A percentile compares a stretch with the other conserved stretches of the same genome.
Conservation (phyloP, 176 grass and related monocot genomes). For the Raddia guianensis region DNA sequence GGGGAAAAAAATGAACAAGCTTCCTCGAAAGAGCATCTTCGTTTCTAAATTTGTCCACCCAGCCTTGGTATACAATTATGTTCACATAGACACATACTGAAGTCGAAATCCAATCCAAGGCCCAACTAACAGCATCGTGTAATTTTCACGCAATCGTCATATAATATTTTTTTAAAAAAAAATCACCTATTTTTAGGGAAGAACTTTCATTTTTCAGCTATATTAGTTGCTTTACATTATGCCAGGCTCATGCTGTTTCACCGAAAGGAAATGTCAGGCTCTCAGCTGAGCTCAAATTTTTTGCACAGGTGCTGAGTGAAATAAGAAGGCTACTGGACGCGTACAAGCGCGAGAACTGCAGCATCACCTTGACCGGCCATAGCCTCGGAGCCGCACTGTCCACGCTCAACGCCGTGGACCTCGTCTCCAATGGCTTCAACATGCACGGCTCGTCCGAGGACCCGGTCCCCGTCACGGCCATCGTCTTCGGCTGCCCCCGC, state of each 20-base stretch:
- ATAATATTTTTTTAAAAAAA: too few species aligned
- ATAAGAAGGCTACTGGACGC: constrained; percentile 37
- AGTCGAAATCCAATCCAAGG: neutral
- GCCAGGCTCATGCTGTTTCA: neutral
- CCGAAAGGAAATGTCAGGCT: neutral
- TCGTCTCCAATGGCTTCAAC: constrained; percentile 53
- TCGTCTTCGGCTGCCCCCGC: constrained; percentile 75
- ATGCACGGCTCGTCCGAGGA: neutral
- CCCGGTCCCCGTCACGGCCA: constrained; percentile 48
- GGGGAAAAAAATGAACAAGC: neutral
- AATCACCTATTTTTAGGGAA: too few species aligned
- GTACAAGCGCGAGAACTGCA: constrained; percentile 60
- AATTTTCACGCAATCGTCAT: too few species aligned
- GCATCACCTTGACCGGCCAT: constrained; percentile 75
- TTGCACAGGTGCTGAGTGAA: constrained; percentile 51
- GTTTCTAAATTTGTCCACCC: neutral
- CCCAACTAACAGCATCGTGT: neutral
- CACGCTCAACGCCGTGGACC: constrained; percentile 68
- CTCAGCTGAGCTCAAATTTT: neutral
- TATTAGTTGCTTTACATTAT: neutral
- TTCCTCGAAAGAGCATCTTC: neutral
- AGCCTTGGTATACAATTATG: neutral
- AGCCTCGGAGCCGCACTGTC: constrained; percentile 67
- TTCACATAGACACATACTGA: neutral
- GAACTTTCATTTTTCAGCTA: neutral